phyloP scores from a whole-genome alignment of 2,329 filamentous ascomycete species.

The Alternaria metachromatica region DNA sequence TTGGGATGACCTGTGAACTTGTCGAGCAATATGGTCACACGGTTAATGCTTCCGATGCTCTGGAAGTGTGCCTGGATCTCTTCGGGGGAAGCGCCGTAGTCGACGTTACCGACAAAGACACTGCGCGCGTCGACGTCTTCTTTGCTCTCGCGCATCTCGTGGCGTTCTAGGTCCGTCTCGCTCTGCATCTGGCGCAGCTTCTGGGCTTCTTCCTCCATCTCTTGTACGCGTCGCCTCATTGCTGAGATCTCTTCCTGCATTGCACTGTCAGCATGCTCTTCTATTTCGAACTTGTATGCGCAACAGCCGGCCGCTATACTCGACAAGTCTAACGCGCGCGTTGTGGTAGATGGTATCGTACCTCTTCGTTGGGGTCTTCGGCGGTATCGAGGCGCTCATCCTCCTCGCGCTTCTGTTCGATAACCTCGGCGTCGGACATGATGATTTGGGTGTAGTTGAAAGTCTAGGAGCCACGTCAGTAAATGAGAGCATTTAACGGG shows the following conservation, averaged over 20 bases:
- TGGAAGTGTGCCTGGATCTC: conserved; percentile 99
- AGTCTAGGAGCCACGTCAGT: background rate
- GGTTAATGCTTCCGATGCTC: conserved; percentile 95
- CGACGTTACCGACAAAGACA: conserved; percentile 98
- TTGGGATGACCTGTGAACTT: conserved; percentile 99
- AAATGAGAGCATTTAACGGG: background rate
- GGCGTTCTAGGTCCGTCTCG: conserved; percentile 79
- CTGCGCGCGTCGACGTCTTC: conserved; percentile 94
- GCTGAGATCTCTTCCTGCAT: conserved; percentile 53
- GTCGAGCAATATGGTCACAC: conserved; percentile 95
- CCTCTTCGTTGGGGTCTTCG: conserved; percentile 46
- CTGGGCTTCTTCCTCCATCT: conserved; percentile 65
- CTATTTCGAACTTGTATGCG: background rate
- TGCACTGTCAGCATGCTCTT: conserved; percentile 10
- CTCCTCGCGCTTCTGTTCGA: conserved; percentile 38
- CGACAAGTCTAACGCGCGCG: background rate
- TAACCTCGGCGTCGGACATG: conserved; percentile 41
- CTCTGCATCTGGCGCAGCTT: conserved; percentile 64
- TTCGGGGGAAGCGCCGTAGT: conserved; percentile 95
- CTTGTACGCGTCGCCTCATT: conserved; percentile 61
- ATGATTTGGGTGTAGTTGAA: background rate
- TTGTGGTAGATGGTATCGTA: conserved; percentile 22
- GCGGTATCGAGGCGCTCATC: conserved; percentile 44
- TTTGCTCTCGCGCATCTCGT: conserved; percentile 87
- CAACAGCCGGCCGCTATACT: background rate